Base-by-base conservation (phyloP, 2,329 filamentous ascomycete genomes). In the Microdochium trichocladiopsis region DNA sequence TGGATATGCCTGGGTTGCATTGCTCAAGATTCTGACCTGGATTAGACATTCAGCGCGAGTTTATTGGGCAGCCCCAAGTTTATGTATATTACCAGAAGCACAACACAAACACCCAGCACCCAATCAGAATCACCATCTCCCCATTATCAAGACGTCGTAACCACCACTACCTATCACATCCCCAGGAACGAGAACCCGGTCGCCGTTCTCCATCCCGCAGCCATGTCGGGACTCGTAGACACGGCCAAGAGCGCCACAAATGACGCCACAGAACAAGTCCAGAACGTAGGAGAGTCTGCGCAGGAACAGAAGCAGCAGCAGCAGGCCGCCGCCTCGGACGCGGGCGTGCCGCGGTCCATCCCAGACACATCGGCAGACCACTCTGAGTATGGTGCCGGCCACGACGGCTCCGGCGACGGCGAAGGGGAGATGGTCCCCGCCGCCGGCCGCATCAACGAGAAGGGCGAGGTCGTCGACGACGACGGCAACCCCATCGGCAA, bases 401-500 rank as follows among this genome's bases (percentile, higher is more conserved):
- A 51, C 16, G 57, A 54, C 47, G 49, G 58, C 9, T 53, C 52
- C 16, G 59, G 59, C 23, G 61, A 61, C 6, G 62, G 62, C 28
- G 63, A 66, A 47, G 64, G 63, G 33, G 64, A 67, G 58, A 64
- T 66, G 63, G 64, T 66, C 28, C 65, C 65, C 18, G 65, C 65
- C 12, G 65, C 65, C n/a, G 65, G 65, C 33, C 65, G 73, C 49
- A 66, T 82, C 53, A 80, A 75, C 58, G 74, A 74, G 52, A 72
- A 78, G 51, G 79, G 79, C n/a, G 76, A 79, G 55, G 74, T 82
- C 11, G 67, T 82, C 31, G 78, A 81, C 62, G 74, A 77, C 25
- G 77, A 81, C 49, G 75, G 74, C 10, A 74, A 73, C 53, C 64
- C 74, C 16, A 72, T 77, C 47, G 74, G 72, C 50, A 68, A 67